A percentile compares a stretch with the other conserved stretches of the same genome.
phyloP scores from a whole-genome alignment of 2,329 filamentous ascomycete genomes.

The Sphaerulina vaccinii region DNA sequence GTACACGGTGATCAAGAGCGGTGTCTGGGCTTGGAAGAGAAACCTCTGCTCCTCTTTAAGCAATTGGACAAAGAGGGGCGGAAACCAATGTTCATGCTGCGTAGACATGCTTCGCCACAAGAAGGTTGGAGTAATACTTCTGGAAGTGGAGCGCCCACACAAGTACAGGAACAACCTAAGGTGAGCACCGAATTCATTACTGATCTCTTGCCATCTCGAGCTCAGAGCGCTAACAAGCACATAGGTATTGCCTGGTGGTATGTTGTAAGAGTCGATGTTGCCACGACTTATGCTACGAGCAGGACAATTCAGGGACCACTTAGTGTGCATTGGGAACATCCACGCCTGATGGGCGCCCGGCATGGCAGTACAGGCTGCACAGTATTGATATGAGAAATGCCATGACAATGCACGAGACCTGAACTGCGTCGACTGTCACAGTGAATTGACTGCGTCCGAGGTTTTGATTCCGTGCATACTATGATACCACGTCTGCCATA shows the following conservation, averaged over 20 bases:
- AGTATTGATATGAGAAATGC: slow-evolving; percentile 11
- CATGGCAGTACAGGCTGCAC: slow-evolving; percentile 5
- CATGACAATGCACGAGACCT: neutral
- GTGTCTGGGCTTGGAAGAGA: slow-evolving; percentile 86
- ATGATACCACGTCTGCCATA: neutral
- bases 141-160: slow-evolving; percentile 15
- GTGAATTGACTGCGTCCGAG: too few species aligned
- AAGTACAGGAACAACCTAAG: slow-evolving; percentile 20
- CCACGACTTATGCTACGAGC: too few species aligned
- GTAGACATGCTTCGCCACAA: slow-evolving; percentile 58
- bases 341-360: neutral
- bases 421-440: neutral
- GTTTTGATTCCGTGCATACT: too few species aligned
- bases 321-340: neutral
- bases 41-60: slow-evolving; percentile 93
- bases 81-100: slow-evolving; percentile 99
- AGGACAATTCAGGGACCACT: neutral
- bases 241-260: slow-evolving; percentile 23
- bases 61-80: slow-evolving; percentile 94
- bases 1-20: slow-evolving; percentile 98
- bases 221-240: neutral
- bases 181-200: slow-evolving; percentile 13
- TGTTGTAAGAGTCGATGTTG: slow-evolving; percentile 12
- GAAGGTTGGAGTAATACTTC: slow-evolving; percentile 35
- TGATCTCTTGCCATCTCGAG: neutral